Base-by-base conservation (phyloP, 129 eudicot genomes). In the Flaveria brownii region DNA sequence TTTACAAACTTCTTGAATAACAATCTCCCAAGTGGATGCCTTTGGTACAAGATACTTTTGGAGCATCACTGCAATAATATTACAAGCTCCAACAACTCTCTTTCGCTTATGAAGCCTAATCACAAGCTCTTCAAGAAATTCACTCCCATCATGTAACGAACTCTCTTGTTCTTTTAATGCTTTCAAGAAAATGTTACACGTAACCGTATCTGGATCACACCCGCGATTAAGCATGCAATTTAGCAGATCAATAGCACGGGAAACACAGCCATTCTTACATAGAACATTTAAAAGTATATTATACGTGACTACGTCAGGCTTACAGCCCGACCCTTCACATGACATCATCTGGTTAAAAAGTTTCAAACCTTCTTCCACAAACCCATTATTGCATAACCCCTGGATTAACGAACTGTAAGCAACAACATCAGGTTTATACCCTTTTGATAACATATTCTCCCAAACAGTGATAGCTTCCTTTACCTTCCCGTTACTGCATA, bases 301-400 rank as follows among this genome's bases (percentile, higher is more conserved):
- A 63, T 87, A 94, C 54, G 96, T 86, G 12, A 94, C 71, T 46
- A 87, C 84, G 80, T 94, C 98, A 1, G 98, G 97, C 70, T 94
- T 84, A 66, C 83, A 83, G 67, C 41, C 61, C 1, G 41, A 7
- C 41, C 41, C 41, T 36, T 36, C 41, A 78, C 82, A 85, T 17
- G 85, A 74, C 98, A 94, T 94, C 88, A 93, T 94, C 88, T 94
- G 84, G 42, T 94, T 87, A 63, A 88, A 91, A 72, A 91, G 85
- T 75, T 78, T 86, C 46, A 91, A 86, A 51, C 97, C 96, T 84
- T 88, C 83, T 80, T 91, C 88, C 15, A 94, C 71, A 9, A 51
- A 83, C 55, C 96, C 96, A 17, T 79, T 87, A 67, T 70, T 75
- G 82, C 97, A 94, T 54, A 94, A 78, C 50, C 98, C 98, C 66